These are phyloP conservation scores for Corymbia maculata DNA, from an alignment of 345 rosid genomes.

Conservation along the genomic window DNA sequence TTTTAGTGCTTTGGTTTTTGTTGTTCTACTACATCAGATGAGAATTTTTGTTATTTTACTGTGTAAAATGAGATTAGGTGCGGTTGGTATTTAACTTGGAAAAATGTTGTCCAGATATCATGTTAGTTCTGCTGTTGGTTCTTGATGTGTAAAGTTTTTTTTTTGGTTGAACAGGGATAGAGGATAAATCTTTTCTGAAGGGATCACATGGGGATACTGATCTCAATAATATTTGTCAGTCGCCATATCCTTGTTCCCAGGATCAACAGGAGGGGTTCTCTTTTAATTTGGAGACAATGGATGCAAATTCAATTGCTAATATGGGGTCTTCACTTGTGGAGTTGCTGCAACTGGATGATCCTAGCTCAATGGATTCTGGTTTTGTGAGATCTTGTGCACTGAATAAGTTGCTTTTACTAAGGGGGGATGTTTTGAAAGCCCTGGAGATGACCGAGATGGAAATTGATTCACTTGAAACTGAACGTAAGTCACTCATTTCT, in stretches of 20 bases:
- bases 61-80: neutral
- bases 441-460: slow-evolving; percentile 75
- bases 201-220: slow-evolving; percentile 33
- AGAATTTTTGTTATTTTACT: neutral
- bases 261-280: slow-evolving; percentile 36
- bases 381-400: slow-evolving; percentile 41
- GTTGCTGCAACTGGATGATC: slow-evolving; percentile 59
- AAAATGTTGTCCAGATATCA: neutral
- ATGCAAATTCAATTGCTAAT: slow-evolving; percentile 34
- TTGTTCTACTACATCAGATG: neutral
- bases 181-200: slow-evolving; percentile 56
- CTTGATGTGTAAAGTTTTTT: neutral
- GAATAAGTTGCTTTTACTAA: slow-evolving; percentile 58
- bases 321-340: slow-evolving; percentile 52
- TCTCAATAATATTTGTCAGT: slow-evolving; percentile 44
- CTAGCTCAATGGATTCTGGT: slow-evolving; percentile 42
- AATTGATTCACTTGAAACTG: slow-evolving; percentile 83
- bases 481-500: slow-evolving; percentile 42
- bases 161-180: slow-evolving; percentile 43
- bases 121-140: neutral
- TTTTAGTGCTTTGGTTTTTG: neutral
- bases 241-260: slow-evolving; percentile 55
- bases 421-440: slow-evolving; percentile 53
- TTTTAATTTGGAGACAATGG: slow-evolving; percentile 66
- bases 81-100: neutral